These are phyloP conservation scores for Populus hybrid DNA, from an alignment of 441 rosid genomes.

Conservation along the genomic window DNA sequence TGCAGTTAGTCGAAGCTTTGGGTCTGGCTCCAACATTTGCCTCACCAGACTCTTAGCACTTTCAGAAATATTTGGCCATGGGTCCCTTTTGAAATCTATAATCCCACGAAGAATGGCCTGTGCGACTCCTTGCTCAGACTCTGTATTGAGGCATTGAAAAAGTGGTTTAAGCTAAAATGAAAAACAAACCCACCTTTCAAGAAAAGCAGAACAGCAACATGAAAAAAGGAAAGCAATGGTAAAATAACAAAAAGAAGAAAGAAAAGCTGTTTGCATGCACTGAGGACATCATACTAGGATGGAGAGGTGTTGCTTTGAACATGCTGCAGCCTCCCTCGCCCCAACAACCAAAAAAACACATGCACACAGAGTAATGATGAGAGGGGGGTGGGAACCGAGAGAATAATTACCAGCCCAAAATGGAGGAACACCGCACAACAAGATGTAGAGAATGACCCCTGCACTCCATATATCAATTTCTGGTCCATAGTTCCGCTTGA, in stretches of 20 bases:
- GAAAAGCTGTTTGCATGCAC: not conserved
- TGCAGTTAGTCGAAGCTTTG: slow-evolving; percentile 84
- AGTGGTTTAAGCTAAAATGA: not conserved
- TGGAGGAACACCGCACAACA: slow-evolving; percentile 96
- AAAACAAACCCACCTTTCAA: not conserved
- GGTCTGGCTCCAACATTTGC: slow-evolving; percentile 99
- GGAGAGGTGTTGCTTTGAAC: not conserved
- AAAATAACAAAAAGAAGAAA: not conserved
- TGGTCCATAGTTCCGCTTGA: slow-evolving; percentile 71
- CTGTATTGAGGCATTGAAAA: slow-evolving; percentile 33
- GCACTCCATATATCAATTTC: slow-evolving; percentile 99
- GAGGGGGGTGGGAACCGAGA: not conserved
- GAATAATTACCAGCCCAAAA: slow-evolving; percentile 88
- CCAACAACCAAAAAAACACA: not conserved
- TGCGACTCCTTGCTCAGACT: slow-evolving; percentile 99
- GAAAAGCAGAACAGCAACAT: not conserved
- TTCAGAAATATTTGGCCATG: slow-evolving; percentile 97
- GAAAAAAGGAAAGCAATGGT: not conserved
- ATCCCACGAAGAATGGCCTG: slow-evolving; percentile 95
- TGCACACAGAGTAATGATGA: not conserved
- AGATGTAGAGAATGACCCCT: slow-evolving; percentile 91
- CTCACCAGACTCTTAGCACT: slow-evolving; percentile 82
- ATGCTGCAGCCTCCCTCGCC: not conserved
- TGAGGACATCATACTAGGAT: not conserved
- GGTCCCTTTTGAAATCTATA: slow-evolving; percentile 95